These are phyloP conservation scores for Xerocomus brunneocitrinus DNA, from an alignment of 768 basidiomycete species.

Conservation along the genomic window DNA sequence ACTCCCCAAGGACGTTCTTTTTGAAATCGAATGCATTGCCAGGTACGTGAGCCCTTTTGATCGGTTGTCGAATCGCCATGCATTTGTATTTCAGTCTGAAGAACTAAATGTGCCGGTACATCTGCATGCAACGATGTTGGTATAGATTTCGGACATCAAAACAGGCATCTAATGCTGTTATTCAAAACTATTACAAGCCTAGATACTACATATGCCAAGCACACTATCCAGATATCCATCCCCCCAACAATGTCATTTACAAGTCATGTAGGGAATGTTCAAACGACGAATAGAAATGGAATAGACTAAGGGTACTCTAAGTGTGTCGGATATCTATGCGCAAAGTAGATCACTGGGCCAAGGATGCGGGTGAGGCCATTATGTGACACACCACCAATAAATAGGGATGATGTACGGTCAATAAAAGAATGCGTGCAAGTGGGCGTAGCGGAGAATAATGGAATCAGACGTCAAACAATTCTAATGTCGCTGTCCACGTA, in stretches of 20 bases:
- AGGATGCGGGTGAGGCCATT: constrained; percentile 1
- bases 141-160: too few species aligned
- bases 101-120: constrained; percentile 3
- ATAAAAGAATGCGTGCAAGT: constrained; percentile 3
- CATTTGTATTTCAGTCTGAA: constrained; percentile 15
- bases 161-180: not conserved
- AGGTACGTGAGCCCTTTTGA: constrained; percentile 40
- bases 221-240: not conserved
- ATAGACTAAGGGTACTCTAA: constrained; percentile 12
- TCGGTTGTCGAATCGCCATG: not conserved
- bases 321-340: constrained; percentile 20
- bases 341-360: constrained; percentile 13
- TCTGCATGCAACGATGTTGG: not conserved
- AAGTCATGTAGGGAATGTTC: not conserved
- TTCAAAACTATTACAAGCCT: constrained; percentile 1
- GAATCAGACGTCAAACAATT: constrained; percentile 10
- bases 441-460: not conserved
- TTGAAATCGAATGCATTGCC: constrained; percentile 90
- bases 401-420: not conserved
- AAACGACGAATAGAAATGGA: not conserved
- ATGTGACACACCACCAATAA: not conserved
- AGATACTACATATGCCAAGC: not conserved
- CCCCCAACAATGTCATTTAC: too few species aligned
- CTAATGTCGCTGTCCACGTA: constrained; percentile 18
- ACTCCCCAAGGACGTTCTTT: constrained; percentile 85